Conservation (phyloP, 768 basidiomycete genomes). For the Leccinum incarnatum region DNA sequence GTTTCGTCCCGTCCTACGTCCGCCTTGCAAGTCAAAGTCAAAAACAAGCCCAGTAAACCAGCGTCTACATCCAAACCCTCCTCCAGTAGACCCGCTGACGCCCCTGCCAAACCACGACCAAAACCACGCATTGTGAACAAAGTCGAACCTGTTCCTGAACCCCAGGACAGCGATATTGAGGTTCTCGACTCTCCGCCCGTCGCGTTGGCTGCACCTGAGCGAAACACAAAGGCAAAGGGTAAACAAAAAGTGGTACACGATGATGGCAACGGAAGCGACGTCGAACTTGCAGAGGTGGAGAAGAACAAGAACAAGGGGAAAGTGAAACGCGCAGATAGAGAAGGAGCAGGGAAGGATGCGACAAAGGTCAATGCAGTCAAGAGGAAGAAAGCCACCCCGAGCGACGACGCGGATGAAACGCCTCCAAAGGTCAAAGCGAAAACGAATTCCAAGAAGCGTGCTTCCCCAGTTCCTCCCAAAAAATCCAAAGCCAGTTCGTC, state of each 20-base stretch:
- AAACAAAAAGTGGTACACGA: constrained; percentile 37
- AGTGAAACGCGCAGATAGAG: constrained; percentile 17
- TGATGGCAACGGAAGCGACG: constrained; percentile 15
- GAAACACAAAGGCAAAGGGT: constrained; percentile 31
- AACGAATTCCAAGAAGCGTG: constrained; percentile 16
- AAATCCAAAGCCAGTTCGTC: constrained; percentile 20
- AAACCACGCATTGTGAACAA: constrained; percentile 21
- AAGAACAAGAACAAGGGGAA: constrained; percentile 30
- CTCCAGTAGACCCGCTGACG: constrained; percentile 15
- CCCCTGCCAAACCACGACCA: constrained; percentile 22
- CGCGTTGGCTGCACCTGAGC: constrained; percentile 19
- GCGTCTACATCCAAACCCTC: constrained; percentile 17
- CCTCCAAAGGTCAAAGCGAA: constrained; percentile 18
- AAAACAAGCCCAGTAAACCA: constrained; percentile 16
- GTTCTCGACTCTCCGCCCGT: constrained; percentile 18
- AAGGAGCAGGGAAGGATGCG: constrained; percentile 25
- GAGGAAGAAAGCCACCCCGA: constrained; percentile 23
- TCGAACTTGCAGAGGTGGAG: constrained; percentile 22
- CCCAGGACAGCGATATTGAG: constrained; percentile 33
- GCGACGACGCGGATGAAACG: constrained; percentile 15
- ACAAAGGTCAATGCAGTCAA: constrained; percentile 28
- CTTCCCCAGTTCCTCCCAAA: constrained; percentile 19
- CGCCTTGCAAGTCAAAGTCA: constrained; percentile 7
- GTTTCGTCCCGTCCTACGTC: constrained; percentile 18
- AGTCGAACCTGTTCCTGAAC: constrained; percentile 15